Conservation (phyloP, 805 yeast species). For the Torulaspora gathmanii region DNA sequence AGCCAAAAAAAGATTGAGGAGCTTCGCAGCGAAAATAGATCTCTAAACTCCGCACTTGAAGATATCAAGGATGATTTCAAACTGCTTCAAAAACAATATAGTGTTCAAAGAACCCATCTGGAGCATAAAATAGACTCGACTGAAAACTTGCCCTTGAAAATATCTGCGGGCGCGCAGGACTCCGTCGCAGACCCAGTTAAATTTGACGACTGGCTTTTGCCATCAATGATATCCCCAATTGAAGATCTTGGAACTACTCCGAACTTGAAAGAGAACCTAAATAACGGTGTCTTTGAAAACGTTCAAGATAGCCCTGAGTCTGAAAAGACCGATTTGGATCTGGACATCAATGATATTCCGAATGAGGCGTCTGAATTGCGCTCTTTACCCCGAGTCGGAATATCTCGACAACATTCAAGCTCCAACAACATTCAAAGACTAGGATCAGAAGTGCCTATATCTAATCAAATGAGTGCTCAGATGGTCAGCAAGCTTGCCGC, state of each 20-base stretch:
- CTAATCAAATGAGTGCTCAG: constrained; percentile 40
- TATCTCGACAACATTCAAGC: constrained; percentile 11
- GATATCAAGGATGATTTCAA: constrained; percentile 30
- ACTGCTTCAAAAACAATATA: constrained; percentile 25
- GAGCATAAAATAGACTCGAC: constrained; percentile 14
- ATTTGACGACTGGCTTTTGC: constrained; percentile 21
- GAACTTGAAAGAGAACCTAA: constrained; percentile 5
- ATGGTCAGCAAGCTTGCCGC: constrained; percentile 69
- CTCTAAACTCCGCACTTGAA: constrained; percentile 18
- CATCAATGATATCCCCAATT: constrained; percentile 12
- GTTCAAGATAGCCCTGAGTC: constrained; percentile 4
- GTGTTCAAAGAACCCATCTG: constrained; percentile 25
- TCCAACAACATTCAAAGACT: constrained; percentile 9
- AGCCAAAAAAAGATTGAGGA: constrained; percentile 35
- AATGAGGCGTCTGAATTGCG: constrained; percentile 29
- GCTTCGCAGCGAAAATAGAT: constrained; percentile 27
- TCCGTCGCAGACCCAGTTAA: background rate
- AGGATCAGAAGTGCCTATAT: constrained; percentile 10
- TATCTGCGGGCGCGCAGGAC: background rate
- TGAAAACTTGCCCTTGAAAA: background rate
- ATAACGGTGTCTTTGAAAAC: constrained; percentile 1
- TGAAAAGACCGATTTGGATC: constrained; percentile 5
- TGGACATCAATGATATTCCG: constrained; percentile 22
- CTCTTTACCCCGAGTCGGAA: constrained; percentile 10
- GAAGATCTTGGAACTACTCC: constrained; percentile 7